Evolutionary conservation across 1,284 basidiomycete species (phyloP).

Genomic region (Puccinia triticina): DNA sequence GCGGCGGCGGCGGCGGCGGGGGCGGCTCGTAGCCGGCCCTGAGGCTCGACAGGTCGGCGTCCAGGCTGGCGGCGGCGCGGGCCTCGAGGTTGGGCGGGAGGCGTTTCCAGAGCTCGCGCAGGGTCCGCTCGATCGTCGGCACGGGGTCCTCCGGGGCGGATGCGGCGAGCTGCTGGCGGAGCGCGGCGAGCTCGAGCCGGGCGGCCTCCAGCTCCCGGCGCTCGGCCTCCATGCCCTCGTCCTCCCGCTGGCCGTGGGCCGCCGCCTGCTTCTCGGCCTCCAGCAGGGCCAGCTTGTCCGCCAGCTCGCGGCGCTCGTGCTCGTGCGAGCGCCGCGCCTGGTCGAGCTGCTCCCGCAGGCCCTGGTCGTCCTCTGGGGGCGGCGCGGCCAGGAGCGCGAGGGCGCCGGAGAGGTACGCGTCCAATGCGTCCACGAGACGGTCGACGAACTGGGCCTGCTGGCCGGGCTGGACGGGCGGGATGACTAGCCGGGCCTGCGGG

Average conservation of each 20-base stretch:
- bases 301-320: background rate
- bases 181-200: background rate
- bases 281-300: background rate
- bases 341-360: background rate
- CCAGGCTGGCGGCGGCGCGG: background rate
- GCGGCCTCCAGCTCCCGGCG: background rate
- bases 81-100: slow-evolving; percentile 18
- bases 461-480: background rate
- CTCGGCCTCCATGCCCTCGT: background rate
- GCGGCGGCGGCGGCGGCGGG: background rate
- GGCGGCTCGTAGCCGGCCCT: background rate
- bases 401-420: background rate
- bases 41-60: slow-evolving; percentile 3
- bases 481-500: background rate
- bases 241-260: background rate
- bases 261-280: background rate
- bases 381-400: background rate
- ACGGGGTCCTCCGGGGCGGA: no score
- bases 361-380: background rate
- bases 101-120: slow-evolving; percentile 18
- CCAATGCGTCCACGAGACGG: background rate
- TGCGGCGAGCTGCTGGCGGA: background rate
- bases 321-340: background rate
- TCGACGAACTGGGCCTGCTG: background rate
- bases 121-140: background rate